Evolutionary conservation across 129 eudicot genomes (phyloP).

Genomic region (Lonicera japonica): DNA sequence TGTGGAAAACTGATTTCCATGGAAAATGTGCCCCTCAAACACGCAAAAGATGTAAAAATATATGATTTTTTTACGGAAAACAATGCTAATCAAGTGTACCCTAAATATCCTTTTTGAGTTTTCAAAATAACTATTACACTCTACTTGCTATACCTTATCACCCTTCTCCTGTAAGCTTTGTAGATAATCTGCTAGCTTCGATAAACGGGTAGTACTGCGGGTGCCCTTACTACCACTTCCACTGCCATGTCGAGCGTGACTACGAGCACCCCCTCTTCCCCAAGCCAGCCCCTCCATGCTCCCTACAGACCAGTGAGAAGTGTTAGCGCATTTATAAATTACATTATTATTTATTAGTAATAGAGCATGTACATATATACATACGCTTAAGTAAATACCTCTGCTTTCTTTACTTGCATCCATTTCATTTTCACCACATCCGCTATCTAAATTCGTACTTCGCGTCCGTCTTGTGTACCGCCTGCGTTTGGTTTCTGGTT

Average conservation of each 20-base stretch:
- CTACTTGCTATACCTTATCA: constrained; percentile 14
- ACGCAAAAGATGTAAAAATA: too few relatives aligned
- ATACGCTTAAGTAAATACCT: too few relatives aligned
- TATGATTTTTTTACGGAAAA: too few relatives aligned
- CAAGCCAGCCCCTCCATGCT: constrained; percentile 23
- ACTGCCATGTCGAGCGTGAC: constrained; percentile 16
- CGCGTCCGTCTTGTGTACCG: constrained; percentile 8
- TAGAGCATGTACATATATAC: too few relatives aligned
- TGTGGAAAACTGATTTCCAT: too few relatives aligned
- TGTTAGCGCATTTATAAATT: too few relatives aligned
- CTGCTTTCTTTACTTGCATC: constrained; percentile 8
- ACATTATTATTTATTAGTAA: too few relatives aligned
- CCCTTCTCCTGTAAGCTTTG: constrained; percentile 10
- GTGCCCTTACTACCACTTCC: constrained; percentile 5
- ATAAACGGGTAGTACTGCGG: constrained; percentile 1
- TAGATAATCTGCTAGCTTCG: constrained; percentile 12
- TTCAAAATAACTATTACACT: neutral
- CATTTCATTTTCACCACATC: constrained; percentile 4
- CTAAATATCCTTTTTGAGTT: neutral
- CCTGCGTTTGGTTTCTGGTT: constrained; percentile 16
- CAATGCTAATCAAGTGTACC: neutral
- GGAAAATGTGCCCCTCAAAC: too few relatives aligned
- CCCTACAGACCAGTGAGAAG: too few relatives aligned
- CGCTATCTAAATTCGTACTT: constrained; percentile 10
- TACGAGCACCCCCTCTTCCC: constrained; percentile 33